Percentiles rank a stretch among this genome's conserved stretches.
Evolutionary conservation across 345 rosid species (phyloP).

Genomic region (Reutealis trisperma): DNA sequence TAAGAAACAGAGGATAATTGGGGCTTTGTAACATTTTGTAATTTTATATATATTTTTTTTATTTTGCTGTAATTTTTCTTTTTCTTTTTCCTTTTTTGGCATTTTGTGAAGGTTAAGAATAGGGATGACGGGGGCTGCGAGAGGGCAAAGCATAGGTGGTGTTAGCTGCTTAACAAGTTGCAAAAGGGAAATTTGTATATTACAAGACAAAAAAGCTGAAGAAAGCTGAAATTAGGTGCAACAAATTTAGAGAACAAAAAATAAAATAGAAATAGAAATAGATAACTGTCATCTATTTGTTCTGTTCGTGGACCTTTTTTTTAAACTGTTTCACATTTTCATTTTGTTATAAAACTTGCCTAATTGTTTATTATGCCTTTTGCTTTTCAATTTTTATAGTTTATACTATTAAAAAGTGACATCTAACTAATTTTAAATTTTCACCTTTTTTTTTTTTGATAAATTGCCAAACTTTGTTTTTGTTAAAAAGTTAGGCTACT

Average conservation of each 20-base stretch:
- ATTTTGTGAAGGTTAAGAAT: slow-evolving; percentile 18
- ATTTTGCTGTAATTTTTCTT: neutral
- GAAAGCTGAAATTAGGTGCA: slow-evolving; percentile 41
- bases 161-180: slow-evolving; percentile 40
- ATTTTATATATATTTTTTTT: slow-evolving; percentile 4
- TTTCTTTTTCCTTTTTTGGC: slow-evolving; percentile 3
- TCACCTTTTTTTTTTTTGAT: too few species aligned
- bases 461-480: too few species aligned
- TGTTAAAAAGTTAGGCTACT: neutral
- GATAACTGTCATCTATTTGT: slow-evolving; percentile 24
- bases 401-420: too few species aligned
- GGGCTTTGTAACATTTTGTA: slow-evolving; percentile 58
- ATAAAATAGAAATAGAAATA: slow-evolving; percentile 16
- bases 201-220: slow-evolving; percentile 41
- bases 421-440: too few species aligned
- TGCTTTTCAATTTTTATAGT: neutral
- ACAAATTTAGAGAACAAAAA: slow-evolving; percentile 6
- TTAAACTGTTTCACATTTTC: too few species aligned
- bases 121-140: slow-evolving; percentile 6
- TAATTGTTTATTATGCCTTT: too few species aligned
- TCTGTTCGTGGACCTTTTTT: slow-evolving; percentile 3
- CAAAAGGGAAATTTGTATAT: slow-evolving; percentile 46
- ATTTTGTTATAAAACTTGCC: too few species aligned
- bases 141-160: slow-evolving; percentile 4
- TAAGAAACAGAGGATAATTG: slow-evolving; percentile 71